Conservation (phyloP, 139 green algal genomes). For the Micromonas pusilla region DNA sequence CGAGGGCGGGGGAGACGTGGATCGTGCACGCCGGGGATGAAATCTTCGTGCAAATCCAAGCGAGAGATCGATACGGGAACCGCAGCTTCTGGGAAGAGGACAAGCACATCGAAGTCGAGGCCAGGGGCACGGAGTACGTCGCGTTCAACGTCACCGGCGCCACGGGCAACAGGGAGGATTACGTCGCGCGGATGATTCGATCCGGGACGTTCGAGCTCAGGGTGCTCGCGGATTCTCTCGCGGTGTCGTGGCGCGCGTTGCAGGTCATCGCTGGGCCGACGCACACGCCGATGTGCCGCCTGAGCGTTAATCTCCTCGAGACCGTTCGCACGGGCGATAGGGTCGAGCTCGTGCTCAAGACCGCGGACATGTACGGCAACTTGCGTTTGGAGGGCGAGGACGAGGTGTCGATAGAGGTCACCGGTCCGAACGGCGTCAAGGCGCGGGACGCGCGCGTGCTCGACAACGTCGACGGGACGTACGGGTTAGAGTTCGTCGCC, state of each 20-base stretch:
- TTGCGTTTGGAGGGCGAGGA: conserved; percentile 9
- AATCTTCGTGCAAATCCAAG: neutral
- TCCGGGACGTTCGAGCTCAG: conserved; percentile 17
- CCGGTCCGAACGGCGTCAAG: neutral
- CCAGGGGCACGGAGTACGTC: neutral
- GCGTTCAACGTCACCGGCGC: neutral
- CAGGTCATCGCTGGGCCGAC: conserved; percentile 15
- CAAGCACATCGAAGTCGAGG: neutral
- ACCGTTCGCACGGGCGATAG: conserved; percentile 1
- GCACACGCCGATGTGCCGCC: neutral
- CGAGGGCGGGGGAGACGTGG: neutral
- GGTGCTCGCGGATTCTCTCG: neutral
- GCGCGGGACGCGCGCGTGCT: conserved; percentile 1
- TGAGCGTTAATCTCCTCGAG: conserved; percentile 1
- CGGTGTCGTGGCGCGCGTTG: conserved; percentile 9
- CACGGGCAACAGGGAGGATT: neutral
- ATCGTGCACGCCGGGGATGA: conserved; percentile 18
- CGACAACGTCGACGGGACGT: conserved; percentile 18
- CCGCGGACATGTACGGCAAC: conserved; percentile 20
- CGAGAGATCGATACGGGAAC: conserved; percentile 17
- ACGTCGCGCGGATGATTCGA: conserved; percentile 1
- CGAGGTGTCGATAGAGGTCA: neutral
- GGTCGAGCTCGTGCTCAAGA: neutral
- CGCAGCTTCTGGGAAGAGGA: conserved; percentile 17
- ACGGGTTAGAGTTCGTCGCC: conserved; percentile 10